Conservation (phyloP, 371 early-diverging fungal species). For the Chytridiales sp. region DNA sequence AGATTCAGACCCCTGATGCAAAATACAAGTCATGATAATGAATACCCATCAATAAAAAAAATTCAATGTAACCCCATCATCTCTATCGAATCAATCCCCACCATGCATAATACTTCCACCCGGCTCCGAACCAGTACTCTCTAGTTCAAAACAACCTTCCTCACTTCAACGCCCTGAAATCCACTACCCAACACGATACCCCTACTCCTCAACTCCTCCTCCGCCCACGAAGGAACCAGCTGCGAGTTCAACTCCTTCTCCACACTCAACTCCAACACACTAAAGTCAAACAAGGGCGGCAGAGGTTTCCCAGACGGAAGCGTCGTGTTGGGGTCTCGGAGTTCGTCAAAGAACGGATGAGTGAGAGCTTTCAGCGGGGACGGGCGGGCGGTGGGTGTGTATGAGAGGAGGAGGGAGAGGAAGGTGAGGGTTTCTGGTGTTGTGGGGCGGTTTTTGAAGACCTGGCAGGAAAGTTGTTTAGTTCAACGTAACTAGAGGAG, state of each 20-base stretch:
- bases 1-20: too few relatives aligned
- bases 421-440: constrained; percentile 86
- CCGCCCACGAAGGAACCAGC: constrained; percentile 76
- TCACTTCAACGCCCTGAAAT: too few relatives aligned
- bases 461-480: background rate
- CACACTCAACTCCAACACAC: too few relatives aligned
- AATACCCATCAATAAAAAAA: too few relatives aligned
- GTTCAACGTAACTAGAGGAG: background rate
- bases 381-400: constrained; percentile 88
- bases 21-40: too few relatives aligned
- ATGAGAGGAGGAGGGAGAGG: constrained; percentile 84
- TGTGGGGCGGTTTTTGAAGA: constrained; percentile 74
- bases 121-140: too few relatives aligned
- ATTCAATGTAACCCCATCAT: too few relatives aligned
- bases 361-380: constrained; percentile 93
- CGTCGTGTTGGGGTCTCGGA: constrained; percentile 79
- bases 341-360: constrained; percentile 96
- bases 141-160: too few relatives aligned
- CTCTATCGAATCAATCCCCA: too few relatives aligned
- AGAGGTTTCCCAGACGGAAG: constrained; percentile 77
- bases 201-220: constrained; percentile 51
- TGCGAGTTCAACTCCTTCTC: constrained; percentile 68
- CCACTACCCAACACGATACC: too few relatives aligned
- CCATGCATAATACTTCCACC: too few relatives aligned
- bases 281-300: constrained; percentile 91